Evolutionary conservation across 2,329 filamentous ascomycete genomes (phyloP).

Genomic region (Orbilia brochopaga): DNA sequence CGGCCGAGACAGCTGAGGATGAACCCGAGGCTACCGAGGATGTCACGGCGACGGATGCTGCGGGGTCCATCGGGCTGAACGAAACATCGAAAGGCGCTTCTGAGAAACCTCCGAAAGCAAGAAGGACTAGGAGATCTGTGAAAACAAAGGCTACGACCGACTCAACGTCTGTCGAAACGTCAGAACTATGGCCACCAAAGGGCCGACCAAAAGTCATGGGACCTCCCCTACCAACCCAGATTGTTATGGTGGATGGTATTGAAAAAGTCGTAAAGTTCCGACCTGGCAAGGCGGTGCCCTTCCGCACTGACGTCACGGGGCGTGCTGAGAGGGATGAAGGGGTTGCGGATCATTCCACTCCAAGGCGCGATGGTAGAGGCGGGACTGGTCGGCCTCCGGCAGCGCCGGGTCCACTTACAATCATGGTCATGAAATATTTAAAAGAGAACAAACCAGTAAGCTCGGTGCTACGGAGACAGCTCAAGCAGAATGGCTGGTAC

Average conservation of each 20-base stretch:
- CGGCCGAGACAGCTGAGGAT: no score
- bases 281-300: neutral
- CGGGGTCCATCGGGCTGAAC: no score
- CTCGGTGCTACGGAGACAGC: neutral
- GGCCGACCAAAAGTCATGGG: conserved; percentile 14
- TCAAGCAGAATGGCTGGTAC: conserved; percentile 7
- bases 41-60: no score
- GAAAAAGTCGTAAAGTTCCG: conserved; percentile 14
- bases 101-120: no score
- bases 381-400: neutral
- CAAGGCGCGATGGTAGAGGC: neutral
- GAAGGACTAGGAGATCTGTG: neutral
- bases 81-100: no score
- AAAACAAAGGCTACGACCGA: neutral
- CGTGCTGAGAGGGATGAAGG: neutral
- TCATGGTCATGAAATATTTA: neutral
- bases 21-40: no score
- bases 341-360: neutral
- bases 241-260: conserved; percentile 13
- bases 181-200: neutral
- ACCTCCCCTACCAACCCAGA: conserved; percentile 12
- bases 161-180: neutral
- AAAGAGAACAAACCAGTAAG: neutral
- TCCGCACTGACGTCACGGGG: conserved; percentile 3
- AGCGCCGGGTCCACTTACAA: neutral